phyloP scores from a whole-genome alignment of 371 early-diverging fungal species.

The Mortierella sp. region DNA sequence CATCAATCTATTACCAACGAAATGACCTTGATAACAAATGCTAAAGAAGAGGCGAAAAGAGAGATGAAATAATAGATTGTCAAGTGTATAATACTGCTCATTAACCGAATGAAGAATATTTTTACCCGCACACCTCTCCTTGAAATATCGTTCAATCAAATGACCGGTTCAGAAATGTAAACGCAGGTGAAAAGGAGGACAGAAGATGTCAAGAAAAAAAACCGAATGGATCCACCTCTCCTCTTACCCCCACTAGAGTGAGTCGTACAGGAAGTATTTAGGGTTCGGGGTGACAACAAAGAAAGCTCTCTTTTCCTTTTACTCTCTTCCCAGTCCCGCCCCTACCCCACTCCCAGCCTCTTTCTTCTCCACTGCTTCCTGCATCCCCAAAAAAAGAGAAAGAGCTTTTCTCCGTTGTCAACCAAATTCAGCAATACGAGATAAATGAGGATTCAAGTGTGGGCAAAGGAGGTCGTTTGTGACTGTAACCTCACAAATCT shows the following conservation, averaged over 20 bases:
- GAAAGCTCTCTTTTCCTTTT: background rate
- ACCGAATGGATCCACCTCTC: too few species aligned
- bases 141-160: background rate
- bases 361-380: background rate
- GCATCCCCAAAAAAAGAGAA: background rate
- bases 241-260: too few species aligned
- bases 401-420: background rate
- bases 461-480: background rate
- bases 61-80: background rate
- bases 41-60: background rate
- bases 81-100: background rate
- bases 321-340: background rate
- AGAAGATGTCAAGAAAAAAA: too few species aligned
- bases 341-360: background rate
- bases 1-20: background rate
- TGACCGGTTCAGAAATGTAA: background rate
- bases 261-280: background rate
- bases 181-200: too few species aligned
- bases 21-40: background rate
- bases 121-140: background rate
- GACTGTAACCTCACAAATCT: background rate
- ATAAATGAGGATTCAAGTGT: background rate
- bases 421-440: background rate
- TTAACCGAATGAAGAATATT: background rate
- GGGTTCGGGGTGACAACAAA: conserved; percentile 5